Base-by-base conservation (phyloP, 306 rosid species). In the Rosa lucieae region DNA sequence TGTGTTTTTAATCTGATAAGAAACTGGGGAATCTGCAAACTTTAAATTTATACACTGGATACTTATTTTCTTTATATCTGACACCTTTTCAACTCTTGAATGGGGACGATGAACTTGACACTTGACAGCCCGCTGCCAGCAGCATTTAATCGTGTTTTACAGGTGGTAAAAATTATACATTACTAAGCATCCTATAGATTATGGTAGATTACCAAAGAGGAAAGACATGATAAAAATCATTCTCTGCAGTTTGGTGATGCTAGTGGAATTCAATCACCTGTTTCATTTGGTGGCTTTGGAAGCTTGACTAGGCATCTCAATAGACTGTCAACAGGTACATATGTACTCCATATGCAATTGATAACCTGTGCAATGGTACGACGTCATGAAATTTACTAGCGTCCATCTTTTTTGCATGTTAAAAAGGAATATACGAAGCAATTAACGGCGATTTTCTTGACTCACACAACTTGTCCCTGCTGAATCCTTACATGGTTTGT, bases 211-310 rank as follows among this genome's bases (percentile, higher is more conserved):
- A 20, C 79, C 81, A 75, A 76, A 78, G 68, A 39, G 58, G 80
- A 67, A 39, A 85, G 70, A 76, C 69, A 75, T 61, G 42, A 56
- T 79, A 66, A 20, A 56, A 81, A 78, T 81, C 55, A 72, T 89
- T 85, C 73, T 83, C 20, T 85, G 90, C 83, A 95, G 98, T 90
- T 95, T 78, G 99, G 98, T 49, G 99, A 91, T 79, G 96, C 99
- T 20, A 95, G 98, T 82, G 99, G 99, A 81, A 88, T 95, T 84
- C 97, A 91, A 65, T 93, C 99, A 63, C 99, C 98, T 13, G 94
- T 95, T 76, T 93, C 97, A 73, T 95, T 92, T 77, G 99, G 98
- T 63, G 96, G 97, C 61, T 95, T 95, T 67, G 98, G 99, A 74
- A 95, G 99, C 88, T 81, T 95, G 88, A 87, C 98, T 67, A 92